Conservation (phyloP, 2,329 filamentous ascomycete genomes). For the Podosphaera aphanis region DNA sequence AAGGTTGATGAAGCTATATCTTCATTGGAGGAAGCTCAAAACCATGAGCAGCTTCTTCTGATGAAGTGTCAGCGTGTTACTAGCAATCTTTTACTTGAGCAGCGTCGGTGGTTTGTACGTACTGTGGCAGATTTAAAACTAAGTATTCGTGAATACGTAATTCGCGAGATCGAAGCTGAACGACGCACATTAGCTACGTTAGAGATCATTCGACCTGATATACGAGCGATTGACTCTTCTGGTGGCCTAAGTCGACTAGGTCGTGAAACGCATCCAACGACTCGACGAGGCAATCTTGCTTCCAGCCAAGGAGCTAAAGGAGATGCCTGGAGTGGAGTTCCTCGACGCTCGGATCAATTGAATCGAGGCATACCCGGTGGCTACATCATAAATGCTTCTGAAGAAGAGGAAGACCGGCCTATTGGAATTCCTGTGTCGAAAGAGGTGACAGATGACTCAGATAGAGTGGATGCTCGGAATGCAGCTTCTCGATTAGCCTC, state of each 20-base stretch:
- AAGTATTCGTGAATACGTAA: conserved; percentile 74
- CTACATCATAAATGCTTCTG: conserved; percentile 37
- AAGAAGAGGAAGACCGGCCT: conserved; percentile 32
- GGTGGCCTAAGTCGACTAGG: conserved; percentile 78
- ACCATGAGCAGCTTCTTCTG: conserved; percentile 56
- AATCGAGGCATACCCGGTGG: conserved; percentile 55
- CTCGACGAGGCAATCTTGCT: conserved; percentile 51
- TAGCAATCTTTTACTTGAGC: conserved; percentile 66
- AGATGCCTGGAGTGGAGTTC: conserved; percentile 94
- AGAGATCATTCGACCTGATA: conserved; percentile 82
- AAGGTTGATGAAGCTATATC: conserved; percentile 97
- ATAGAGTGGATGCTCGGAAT: conserved; percentile 84
- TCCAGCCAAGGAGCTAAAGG: conserved; percentile 88
- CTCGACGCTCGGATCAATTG: conserved; percentile 49
- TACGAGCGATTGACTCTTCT: conserved; percentile 74
- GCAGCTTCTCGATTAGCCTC: conserved; percentile 57
- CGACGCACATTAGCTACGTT: conserved; percentile 73
- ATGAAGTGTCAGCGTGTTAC: conserved; percentile 80
- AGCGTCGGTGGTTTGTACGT: conserved; percentile 71
- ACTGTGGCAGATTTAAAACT: conserved; percentile 65
- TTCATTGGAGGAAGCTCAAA: conserved; percentile 66
- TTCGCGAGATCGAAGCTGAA: conserved; percentile 89
- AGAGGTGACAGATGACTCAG: conserved; percentile 56
- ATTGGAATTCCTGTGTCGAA: conserved; percentile 27
- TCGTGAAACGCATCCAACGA: conserved; percentile 57